These are phyloP conservation scores for Ascochyta lentis DNA, from an alignment of 2,329 filamentous ascomycete genomes.

Conservation along the genomic window DNA sequence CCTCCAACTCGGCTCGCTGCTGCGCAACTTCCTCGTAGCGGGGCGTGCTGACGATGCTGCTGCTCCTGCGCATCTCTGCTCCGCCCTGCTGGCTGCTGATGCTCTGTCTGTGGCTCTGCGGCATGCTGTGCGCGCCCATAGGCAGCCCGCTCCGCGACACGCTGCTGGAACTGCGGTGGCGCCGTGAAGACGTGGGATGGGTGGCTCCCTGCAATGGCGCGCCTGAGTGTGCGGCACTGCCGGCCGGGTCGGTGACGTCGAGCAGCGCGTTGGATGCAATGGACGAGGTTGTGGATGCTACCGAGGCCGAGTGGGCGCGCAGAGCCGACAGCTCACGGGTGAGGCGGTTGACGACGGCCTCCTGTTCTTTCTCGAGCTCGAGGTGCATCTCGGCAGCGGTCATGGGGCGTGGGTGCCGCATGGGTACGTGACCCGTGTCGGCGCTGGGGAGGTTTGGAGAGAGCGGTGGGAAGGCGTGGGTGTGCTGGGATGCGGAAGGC, in stretches of 20 bases:
- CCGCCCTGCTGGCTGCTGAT: conserved; percentile 19
- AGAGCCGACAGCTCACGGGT: conserved; percentile 86
- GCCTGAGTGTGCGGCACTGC: conserved; percentile 50
- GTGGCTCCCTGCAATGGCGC: conserved; percentile 53
- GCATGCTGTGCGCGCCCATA: conserved; percentile 30
- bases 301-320: conserved; percentile 71
- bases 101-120: conserved; percentile 46
- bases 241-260: conserved; percentile 54
- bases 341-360: conserved; percentile 91
- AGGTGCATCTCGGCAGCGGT: conserved; percentile 88
- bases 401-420: conserved; percentile 85
- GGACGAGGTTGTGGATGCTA: conserved; percentile 65
- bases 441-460: conserved; percentile 43
- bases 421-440: conserved; percentile 64
- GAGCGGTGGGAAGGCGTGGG: conserved; percentile 45
- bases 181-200: conserved; percentile 61
- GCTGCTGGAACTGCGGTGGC: conserved; percentile 64
- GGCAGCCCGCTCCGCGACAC: conserved; percentile 51
- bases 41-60: conserved; percentile 47
- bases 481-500: conserved; percentile 34
- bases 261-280: conserved; percentile 58
- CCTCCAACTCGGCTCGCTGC: conserved; percentile 55
- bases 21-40: conserved; percentile 53
- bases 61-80: conserved; percentile 34
- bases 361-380: conserved; percentile 92